Evolutionary conservation across 805 yeast genomes (phyloP), one percentile per base, ranked within the genome.

Genomic region (Schwanniomyces occidentalis): DNA sequence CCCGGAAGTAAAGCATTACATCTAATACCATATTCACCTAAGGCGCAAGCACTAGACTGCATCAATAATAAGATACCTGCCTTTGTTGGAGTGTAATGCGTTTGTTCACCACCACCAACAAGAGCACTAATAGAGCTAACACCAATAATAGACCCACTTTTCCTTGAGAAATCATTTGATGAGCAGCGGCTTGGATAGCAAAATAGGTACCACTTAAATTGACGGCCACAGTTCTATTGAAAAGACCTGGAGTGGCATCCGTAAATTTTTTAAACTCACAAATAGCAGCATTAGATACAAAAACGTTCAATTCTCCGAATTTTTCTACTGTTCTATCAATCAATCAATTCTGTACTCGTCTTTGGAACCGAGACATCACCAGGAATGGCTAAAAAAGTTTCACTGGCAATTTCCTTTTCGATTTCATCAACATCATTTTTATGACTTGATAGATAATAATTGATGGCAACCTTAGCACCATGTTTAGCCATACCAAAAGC

Each of bases 1-100:
- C 75, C 75, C 10, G 75, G 75, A 13, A 68, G 48, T n/a, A 69
- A 40, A 10, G 73, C 72, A 44, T 70, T 70, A 37, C 71, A 65
- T 41, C 73, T 52, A 27, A 70, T 69, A 5, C 71, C 70, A 39
- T 63, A 60, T 29, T 61, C 50, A 2, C 73, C 73, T 20, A 70
- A 55, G 2, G 72, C 69, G 38, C 65, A 61, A 2, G 75, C 75
- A 20, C 56, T 54, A 10, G 71, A 59, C 45, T 69, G 74, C 60
- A 68, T 69, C 41, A 70, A 48, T 13, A 70, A 63, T 30, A 66
- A 45, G 26, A 70, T 54, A 12, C 72, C 75, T n/a, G 73, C 73
- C 38, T 70, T 70, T 8, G 75, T 66, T 12, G 75, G 73, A n/a
- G 72, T 65, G 46, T 70, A 70, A 42, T 69, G 74, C 4, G 69